phyloP scores from a whole-genome alignment of 176 grass and related monocot genomes.

The Aegilops speltoides region DNA sequence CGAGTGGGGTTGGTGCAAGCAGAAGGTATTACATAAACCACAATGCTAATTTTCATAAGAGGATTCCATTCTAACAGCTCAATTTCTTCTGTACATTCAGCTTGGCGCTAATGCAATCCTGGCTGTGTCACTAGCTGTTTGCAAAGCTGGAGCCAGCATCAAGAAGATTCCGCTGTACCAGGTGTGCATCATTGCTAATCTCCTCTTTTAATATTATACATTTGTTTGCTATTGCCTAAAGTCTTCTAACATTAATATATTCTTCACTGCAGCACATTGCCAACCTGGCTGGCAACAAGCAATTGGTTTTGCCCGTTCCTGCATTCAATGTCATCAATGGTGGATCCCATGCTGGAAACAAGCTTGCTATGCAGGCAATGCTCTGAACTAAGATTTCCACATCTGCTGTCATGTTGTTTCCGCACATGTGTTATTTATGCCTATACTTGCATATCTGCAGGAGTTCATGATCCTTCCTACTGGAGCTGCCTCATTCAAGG shows the following conservation, averaged over 20 bases:
- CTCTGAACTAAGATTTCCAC: background rate
- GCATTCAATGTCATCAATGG: slow-evolving; percentile 99
- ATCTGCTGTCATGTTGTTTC: background rate
- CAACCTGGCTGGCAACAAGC: slow-evolving; percentile 90
- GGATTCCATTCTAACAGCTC: background rate
- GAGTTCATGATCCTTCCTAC: slow-evolving; percentile 99
- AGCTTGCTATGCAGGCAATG: slow-evolving; percentile 90
- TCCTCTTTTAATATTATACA: background rate
- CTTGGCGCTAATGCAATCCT: slow-evolving; percentile 95
- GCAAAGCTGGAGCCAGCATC: slow-evolving; percentile 76
- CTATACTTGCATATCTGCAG: slow-evolving; percentile 20
- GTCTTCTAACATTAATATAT: background rate
- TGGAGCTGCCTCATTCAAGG: slow-evolving; percentile 86
- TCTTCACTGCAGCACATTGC: slow-evolving; percentile 72
- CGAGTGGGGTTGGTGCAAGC: slow-evolving; percentile 98
- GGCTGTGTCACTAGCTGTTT: slow-evolving; percentile 86
- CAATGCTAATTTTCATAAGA: background rate
- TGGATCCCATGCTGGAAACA: slow-evolving; percentile 96
- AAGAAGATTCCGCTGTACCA: slow-evolving; percentile 91
- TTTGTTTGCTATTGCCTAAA: background rate
- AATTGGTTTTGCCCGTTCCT: slow-evolving; percentile 83
- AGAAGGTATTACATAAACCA: slow-evolving; percentile 49
- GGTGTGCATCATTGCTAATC: slow-evolving; percentile 23
- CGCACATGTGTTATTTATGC: background rate
- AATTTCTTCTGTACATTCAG: slow-evolving; percentile 27